Evolutionary conservation across 768 basidiomycete species (phyloP), one percentile per base, ranked within the genome.

Genomic region (Lepiota venenata): DNA sequence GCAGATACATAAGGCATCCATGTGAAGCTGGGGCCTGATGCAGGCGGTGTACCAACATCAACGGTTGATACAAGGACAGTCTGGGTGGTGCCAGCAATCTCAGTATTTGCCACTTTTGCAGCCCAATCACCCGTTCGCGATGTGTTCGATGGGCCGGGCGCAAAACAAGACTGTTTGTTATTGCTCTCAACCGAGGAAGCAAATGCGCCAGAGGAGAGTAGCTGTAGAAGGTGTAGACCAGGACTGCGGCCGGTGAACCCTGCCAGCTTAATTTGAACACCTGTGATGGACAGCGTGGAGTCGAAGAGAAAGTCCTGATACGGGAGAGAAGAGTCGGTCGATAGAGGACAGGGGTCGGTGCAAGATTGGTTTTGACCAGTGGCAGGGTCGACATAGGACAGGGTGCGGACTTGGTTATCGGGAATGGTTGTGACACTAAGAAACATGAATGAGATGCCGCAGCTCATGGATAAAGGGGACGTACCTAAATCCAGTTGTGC

Each of bases 251-350:
- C 96, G 42, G 73, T 78, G 79, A 88, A 96, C 44, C 76, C 71
- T 7, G 86, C 83, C 16, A 98, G 74, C 51, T 84, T 87, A 63
- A 99, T 75, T 68, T 95, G 87, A 57, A 97, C 83, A 47, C 97
- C 97, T 5, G 94, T 97, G 61, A 98, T 81, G n/a, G 76, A 71
- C 32, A 81, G 65, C 5, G 79, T 66, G 22, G 64, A 66, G 47
- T 77, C 69, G 67, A 98, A 98, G 39, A 97, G 72, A 72, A 97
- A 99, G 69, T 99, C 97, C 68, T 98, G 94, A 66, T 93, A 98
- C 1, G 82, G 78, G 53, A 98, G 70, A 10, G 83, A 78, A 2
- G 88, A 67, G 66, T 97, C 83, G 42, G 84, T 84, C 4, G 83
- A 83, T 38, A 99, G 76, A 0, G 94, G 92, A 67, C 97, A 99